These are phyloP conservation scores for Podaxis sp. DNA, from an alignment of 768 basidiomycete genomes.

Conservation along the genomic window DNA sequence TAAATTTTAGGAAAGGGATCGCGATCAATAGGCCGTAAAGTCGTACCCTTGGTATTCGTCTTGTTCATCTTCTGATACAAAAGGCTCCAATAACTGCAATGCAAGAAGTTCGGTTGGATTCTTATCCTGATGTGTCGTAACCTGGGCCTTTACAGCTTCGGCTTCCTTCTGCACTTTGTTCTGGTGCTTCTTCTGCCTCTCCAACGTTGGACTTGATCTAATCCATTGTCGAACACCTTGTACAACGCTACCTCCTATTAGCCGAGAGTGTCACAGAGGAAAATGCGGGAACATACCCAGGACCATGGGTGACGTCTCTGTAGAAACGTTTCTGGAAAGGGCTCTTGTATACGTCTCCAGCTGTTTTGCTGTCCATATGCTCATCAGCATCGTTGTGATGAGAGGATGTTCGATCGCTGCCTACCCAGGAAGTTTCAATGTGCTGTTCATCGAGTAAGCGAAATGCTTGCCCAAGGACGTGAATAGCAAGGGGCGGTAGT, in stretches of 20 bases:
- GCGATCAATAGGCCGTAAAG: neutral
- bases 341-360: conserved; percentile 19
- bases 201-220: conserved; percentile 47
- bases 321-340: neutral
- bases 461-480: conserved; percentile 88
- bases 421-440: conserved; percentile 78
- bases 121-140: conserved; percentile 35
- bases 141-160: conserved; percentile 26
- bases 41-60: conserved; percentile 72
- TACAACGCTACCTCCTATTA: conserved; percentile 51
- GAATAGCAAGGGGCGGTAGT: conserved; percentile 83
- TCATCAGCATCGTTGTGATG: conserved; percentile 1
- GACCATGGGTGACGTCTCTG: conserved; percentile 1
- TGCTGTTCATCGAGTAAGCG: conserved; percentile 91
- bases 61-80: conserved; percentile 62
- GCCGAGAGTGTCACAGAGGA: neutral
- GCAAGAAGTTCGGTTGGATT: conserved; percentile 63
- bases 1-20: neutral
- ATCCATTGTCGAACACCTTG: conserved; percentile 83
- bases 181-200: conserved; percentile 35
- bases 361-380: conserved; percentile 56
- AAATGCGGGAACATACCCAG: neutral
- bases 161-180: conserved; percentile 39
- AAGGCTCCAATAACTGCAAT: conserved; percentile 56
- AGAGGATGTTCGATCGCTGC: conserved; percentile 20